Evolutionary conservation across 2,329 filamentous ascomycete species (phyloP), one percentile per base, ranked within the genome.

Genomic region (Colletotrichum sp.): DNA sequence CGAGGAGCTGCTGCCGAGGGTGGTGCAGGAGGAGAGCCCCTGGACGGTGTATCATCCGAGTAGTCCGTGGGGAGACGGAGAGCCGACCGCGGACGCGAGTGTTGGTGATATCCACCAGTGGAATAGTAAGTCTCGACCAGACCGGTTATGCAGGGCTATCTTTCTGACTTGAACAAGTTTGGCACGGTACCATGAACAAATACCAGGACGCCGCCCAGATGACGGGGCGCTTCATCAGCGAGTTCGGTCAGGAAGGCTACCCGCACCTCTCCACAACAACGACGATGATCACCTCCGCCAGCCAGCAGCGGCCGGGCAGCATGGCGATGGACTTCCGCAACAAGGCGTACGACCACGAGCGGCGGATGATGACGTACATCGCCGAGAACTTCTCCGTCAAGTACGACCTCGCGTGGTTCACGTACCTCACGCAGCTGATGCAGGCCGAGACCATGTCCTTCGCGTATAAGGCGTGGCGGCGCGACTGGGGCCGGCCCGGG

Each of bases 241-340:
- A 96, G 80, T 96, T 96, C 79, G 95, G 95, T 74, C 96, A 96
- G 93, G 91, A 95, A 82, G 93, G 93, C 1, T 95, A 95, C 81
- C 95, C 95, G 1, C 91, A 94, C 81, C 88, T 95, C 78, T 88
- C 92, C 67, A 96, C 95, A 0, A 93, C 95, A 76, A 89, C 92
- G 60, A 85, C 89, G 39, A 95, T 93, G 82, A 90, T 95, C 78
- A 91, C 88, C 3, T 79, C 85, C 10, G 82, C 84, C 24, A 82
- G 86, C 60, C 89, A 93, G 70, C 87, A 90, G 21, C 87, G 89
- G 36, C 92, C 94, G 1, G 93, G 95, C 78, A 95, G 93, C 6
- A 92, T 92, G 76, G 93, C 93, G 74, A 88, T 96, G 63, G 94
- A 96, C 80, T 96, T 95, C 81, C 95, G 96, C 85, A 96, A 96